These are phyloP conservation scores for Apostasia shenzhenica DNA, from an alignment of 106 monocot species.

Conservation along the genomic window DNA sequence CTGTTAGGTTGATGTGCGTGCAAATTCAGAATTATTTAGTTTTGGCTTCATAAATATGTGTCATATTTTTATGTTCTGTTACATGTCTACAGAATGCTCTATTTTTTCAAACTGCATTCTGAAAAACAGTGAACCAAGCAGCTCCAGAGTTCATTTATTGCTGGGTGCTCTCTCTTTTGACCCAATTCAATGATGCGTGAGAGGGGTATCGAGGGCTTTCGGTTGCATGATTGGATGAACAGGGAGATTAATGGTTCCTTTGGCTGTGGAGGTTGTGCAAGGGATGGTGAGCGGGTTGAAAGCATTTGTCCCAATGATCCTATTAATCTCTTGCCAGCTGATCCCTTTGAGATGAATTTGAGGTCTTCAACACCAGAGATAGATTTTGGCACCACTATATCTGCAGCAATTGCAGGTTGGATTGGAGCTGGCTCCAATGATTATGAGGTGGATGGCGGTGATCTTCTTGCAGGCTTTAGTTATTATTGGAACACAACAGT, in stretches of 20 bases:
- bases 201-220: neutral
- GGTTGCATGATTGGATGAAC: neutral
- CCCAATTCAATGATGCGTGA: neutral
- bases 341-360: conserved; percentile 66
- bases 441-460: neutral
- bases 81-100: neutral
- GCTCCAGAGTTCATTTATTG: too few species aligned
- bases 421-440: conserved; percentile 7
- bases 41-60: neutral
- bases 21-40: neutral
- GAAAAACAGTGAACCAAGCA: too few species aligned
- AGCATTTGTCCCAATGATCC: conserved; percentile 13
- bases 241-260: conserved; percentile 4
- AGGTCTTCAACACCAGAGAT: conserved; percentile 10
- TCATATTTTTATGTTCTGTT: neutral
- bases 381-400: neutral
- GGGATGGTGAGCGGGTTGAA: conserved; percentile 3
- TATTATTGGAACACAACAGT: conserved; percentile 10
- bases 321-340: conserved; percentile 33
- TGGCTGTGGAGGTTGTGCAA: conserved; percentile 5
- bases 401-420: conserved; percentile 31
- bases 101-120: too few species aligned
- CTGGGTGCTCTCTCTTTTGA: neutral
- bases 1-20: neutral
- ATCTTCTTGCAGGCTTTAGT: conserved; percentile 2